Evolutionary conservation across 202 grass and related monocot genomes (phyloP), one percentile per base, ranked within the genome.

Genomic region (Setaria italica): DNA sequence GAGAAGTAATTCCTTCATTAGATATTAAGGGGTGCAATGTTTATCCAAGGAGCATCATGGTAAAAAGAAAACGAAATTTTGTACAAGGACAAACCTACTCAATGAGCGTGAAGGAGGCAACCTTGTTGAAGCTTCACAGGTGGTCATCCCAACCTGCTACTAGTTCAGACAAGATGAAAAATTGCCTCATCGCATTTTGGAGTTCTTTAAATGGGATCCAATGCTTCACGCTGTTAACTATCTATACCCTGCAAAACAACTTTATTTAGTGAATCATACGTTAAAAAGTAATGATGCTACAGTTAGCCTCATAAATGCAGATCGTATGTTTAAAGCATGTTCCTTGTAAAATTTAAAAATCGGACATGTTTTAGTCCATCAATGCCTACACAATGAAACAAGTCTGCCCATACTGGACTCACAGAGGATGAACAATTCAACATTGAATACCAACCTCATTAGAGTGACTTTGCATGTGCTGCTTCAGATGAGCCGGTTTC

Each of bases 121-220:
- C 87, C 93, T 91, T 92, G 90, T 86, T 88, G 93, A 94, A 98
- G 91, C 93, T 98, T 98, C 96, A 90, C 96, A 98, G 91, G 91
- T 85, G 93, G 96, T 98, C 85, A 89, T 43, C 96, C 93, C 93
- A 88, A 84, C 96, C 93, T 92, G 93, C 41, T 98, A 98, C 91
- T 98, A 88, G 96, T 98, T 94, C 96, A 94, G 58, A 65, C 90
- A 95, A 94, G 89, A 92, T 37, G 62, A 82, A 81, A 19, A 67
- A 62, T 45, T 86, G 85, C 87, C 91, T 89, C 86, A 50, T 89
- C 46, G 91, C 96, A 95, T 98, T 94, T 98, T 98, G 96, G 93
- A 98, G 91, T 95, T 98, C 91, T 83, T 79, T 81, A 85, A 58
- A 94, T 93, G 93, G 91, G 96, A 98, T 98, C 96, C 96, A 98